Base-by-base conservation (phyloP, 352 stramenopile species). In the Phytophthora fragariae region DNA sequence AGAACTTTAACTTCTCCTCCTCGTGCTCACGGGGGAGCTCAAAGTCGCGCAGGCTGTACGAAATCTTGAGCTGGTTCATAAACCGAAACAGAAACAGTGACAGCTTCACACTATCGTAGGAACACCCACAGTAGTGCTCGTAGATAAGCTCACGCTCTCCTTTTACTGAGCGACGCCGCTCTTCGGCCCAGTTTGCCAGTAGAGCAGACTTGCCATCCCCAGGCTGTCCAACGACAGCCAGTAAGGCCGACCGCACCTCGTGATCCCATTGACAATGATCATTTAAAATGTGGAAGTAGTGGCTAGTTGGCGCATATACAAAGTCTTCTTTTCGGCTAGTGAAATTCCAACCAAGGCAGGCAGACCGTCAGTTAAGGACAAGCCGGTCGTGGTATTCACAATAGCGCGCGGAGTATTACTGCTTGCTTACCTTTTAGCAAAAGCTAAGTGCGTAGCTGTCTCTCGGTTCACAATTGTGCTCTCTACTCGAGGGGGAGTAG, bases 1-100 rank as follows among this genome's bases (percentile, higher is more conserved):
- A 94, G 24, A 95, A 96, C 67, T 94, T 94, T 68, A 96, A 82
- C 64, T 95, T 94, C 58, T 96, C 88, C 65, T 96, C 89, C 49
- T 96, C 88, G 66, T 94, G 82, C 29, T 94, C 88, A 31, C 74
- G 84, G 11, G 88, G 88, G 7, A 95, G 75, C 58, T 96, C 89
- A 58, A 96, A 96, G 27, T 96, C 89, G 0, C 82, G 79, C n/a
- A 96, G 81, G 8, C 56, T 80, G 50, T 90, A 93, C 21, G 83
- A 86, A 21, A 84, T 75, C 47, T 92, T 92, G 68, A 96, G 77
- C 63, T 94, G 82, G 56, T 84, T 80, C 86, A 96, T 95, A 62
- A 94, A 84, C 29, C 89, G 83, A 67, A 93, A 95, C 24, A 95
- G 79, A 71, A 94, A 92, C 49, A 93, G 70, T 56, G 89, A 92